A percentile compares a stretch with the other conserved stretches of the same genome.
These are phyloP conservation scores for Soucietia sequanensis DNA, from an alignment of 805 yeast species.

Conservation along the genomic window DNA sequence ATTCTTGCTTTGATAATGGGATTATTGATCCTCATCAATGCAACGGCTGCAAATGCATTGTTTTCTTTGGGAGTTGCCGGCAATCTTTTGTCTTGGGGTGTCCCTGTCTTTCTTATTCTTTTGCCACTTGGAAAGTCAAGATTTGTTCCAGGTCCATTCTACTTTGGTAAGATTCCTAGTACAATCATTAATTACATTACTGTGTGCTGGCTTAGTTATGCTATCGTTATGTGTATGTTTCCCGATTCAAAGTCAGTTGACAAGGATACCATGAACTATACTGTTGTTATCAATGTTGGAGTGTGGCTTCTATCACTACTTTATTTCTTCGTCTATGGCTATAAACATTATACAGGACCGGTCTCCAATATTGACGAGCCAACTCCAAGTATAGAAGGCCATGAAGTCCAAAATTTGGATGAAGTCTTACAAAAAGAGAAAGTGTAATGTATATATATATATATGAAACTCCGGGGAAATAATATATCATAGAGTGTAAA, in stretches of 20 bases:
- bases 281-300: conserved; percentile 61
- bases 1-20: conserved; percentile 52
- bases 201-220: conserved; percentile 47
- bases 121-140: conserved; percentile 48
- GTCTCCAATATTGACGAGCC: conserved; percentile 19
- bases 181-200: conserved; percentile 47
- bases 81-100: conserved; percentile 59
- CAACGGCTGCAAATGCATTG: conserved; percentile 64
- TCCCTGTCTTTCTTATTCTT: conserved; percentile 56
- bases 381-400: not conserved
- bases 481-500: too few species aligned
- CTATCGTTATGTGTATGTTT: conserved; percentile 59
- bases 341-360: conserved; percentile 50
- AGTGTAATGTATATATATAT: too few species aligned
- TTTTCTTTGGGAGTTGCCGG: conserved; percentile 65
- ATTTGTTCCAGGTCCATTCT: conserved; percentile 66
- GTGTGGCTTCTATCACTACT: conserved; percentile 53
- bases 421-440: conserved; percentile 1
- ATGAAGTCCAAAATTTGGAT: not conserved
- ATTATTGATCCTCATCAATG: conserved; percentile 54
- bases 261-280: conserved; percentile 62
- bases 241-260: conserved; percentile 48
- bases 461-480: too few species aligned
- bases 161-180: conserved; percentile 51
- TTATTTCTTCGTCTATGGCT: conserved; percentile 53